Evolutionary conservation across 768 basidiomycete genomes (phyloP), one percentile per base, ranked within the genome.

Genomic region (Pleurotus pulmonarius): DNA sequence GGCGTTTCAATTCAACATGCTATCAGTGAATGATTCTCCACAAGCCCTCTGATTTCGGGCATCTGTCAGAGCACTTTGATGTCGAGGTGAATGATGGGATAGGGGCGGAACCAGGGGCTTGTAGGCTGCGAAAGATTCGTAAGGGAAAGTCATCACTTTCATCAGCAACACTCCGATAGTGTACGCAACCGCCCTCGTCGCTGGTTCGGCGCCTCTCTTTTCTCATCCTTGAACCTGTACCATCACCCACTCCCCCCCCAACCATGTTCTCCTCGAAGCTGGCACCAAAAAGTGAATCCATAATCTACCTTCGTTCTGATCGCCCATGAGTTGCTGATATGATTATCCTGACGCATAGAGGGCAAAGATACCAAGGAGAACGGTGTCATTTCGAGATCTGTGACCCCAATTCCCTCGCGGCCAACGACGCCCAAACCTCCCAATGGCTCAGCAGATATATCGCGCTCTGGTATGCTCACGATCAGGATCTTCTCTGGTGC

Each of bases 401-500:
- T 82, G 51, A 92, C 90, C 24, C 90, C 90, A 53, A 83, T 92
- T 60, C 87, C 87, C 20, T 92, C 90, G 11, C 80, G 90, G 22
- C 87, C 90, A n/a, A 82, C 83, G 4, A 92, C 90, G 0, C 90
- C 91, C 18, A 87, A 82, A 65, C 77, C 83, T 3, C 73, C 73
- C 56, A 67, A 60, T 24, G 63, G 75, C 67, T 76, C 75, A 29
- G 61, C 76, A 52, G 83, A 85, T 63, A 60, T 58, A 46, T 88
- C 90, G 63, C 82, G 92, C 70, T 88, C 84, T 45, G 96, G 96
- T 49, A 87, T 95, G 81, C 86, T 98, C 64, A 95, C 92, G 60
- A 94, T 99, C 70, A 86, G 93, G 59, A 94, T 99, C 68, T 95
- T 95, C 75, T 94, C 90, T 64, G 91, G 90, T 90, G 60, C 60